Conservation (phyloP, 83 land plant species). For the Picea mariana region DNA sequence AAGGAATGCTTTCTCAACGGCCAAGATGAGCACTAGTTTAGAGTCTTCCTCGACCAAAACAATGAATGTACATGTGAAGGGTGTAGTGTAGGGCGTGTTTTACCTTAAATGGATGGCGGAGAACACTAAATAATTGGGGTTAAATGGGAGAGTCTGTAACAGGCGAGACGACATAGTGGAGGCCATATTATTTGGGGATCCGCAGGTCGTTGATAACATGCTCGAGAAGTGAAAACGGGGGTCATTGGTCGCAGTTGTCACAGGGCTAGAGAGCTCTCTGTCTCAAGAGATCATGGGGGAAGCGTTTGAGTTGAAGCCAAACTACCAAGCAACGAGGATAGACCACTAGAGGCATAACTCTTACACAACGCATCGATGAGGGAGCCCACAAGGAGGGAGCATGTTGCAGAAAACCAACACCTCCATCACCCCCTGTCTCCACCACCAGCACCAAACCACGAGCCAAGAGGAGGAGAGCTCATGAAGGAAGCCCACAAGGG, state of each 20-base stretch:
- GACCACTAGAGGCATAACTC: too few relatives aligned
- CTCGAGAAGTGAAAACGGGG: conserved; percentile 56
- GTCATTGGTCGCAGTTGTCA: conserved; percentile 60
- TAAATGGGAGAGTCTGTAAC: conserved; percentile 79
- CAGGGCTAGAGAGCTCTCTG: conserved; percentile 12
- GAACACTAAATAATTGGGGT: conserved; percentile 28
- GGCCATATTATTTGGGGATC: conserved; percentile 63
- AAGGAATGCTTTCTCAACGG: too few relatives aligned
- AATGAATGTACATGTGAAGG: conserved; percentile 64
- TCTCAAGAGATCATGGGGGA: conserved; percentile 26
- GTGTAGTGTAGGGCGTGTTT: conserved; percentile 80
- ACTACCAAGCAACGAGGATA: too few relatives aligned
- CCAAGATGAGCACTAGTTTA: too few relatives aligned
- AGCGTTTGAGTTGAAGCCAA: conserved; percentile 52
- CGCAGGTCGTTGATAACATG: conserved; percentile 56
- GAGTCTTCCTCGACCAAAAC: too few relatives aligned
- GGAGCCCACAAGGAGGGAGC: too few relatives aligned
- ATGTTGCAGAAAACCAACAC: too few relatives aligned
- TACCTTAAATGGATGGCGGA: conserved; percentile 65
- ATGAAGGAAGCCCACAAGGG: too few relatives aligned
- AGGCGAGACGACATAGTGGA: conserved; percentile 74
- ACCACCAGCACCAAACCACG: too few relatives aligned
- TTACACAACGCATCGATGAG: too few relatives aligned
- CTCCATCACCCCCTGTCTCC: too few relatives aligned
- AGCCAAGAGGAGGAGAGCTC: too few relatives aligned